phyloP scores from a whole-genome alignment of 257 asterid species.

The Solanum virginianum region DNA sequence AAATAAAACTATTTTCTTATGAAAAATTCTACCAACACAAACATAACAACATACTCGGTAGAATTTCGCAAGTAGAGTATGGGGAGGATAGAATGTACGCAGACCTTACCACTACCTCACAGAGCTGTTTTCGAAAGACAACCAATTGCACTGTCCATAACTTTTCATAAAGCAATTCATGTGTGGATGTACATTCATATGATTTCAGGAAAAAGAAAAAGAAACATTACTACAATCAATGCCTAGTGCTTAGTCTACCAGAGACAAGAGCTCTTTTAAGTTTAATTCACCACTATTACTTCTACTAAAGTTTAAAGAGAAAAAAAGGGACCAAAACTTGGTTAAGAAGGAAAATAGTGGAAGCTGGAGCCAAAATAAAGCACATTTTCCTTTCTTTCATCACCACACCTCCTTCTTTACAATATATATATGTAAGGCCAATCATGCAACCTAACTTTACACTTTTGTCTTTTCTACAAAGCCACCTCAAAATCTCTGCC shows the following conservation, averaged over 20 bases:
- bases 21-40: not conserved
- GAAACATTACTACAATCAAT: not conserved
- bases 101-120: too few species aligned
- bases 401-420: not conserved
- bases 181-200: not conserved
- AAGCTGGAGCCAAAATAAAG: not conserved
- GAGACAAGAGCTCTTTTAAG: not conserved
- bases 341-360: not conserved
- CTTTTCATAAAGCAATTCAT: not conserved
- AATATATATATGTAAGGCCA: not conserved
- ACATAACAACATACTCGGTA: not conserved
- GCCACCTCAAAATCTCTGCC: not conserved
- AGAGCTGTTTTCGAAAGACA: too few species aligned
- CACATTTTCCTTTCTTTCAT: not conserved
- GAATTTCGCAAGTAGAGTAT: too few species aligned
- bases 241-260: not conserved
- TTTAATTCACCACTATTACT: not conserved
- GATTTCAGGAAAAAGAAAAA: not conserved
- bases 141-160: not conserved
- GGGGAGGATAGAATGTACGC: too few species aligned
- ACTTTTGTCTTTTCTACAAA: slow-evolving; percentile 1
- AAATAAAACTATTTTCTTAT: not conserved
- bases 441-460: not conserved
- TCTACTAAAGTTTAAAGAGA: not conserved
- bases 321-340: not conserved